These are phyloP conservation scores for Dictyophora rubrovolvata DNA, from an alignment of 768 basidiomycete species.

Conservation along the genomic window DNA sequence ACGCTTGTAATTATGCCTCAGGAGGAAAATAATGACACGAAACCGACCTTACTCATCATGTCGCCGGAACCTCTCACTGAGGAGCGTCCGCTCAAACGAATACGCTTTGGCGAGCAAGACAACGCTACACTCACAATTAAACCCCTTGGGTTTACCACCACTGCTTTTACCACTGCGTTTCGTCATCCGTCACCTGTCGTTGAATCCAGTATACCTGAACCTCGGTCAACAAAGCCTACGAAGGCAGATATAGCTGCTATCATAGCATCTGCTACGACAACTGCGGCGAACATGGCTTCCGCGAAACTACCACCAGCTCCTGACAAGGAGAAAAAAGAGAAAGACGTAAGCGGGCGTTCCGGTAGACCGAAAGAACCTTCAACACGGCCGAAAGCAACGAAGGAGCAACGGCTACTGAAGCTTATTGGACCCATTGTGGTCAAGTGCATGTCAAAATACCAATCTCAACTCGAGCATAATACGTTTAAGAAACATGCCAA, in stretches of 20 bases:
- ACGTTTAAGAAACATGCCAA: constrained; percentile 92
- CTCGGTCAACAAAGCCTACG: constrained; percentile 17
- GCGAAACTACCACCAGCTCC: constrained; percentile 20
- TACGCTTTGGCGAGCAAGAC: constrained; percentile 11
- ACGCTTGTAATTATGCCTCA: not conserved
- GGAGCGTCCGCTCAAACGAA: constrained; percentile 10
- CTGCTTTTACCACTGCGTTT: not conserved
- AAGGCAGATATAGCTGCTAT: constrained; percentile 27
- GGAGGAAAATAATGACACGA: constrained; percentile 19
- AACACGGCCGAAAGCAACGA: constrained; percentile 54
- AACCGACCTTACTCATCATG: not conserved
- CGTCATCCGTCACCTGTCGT: not conserved
- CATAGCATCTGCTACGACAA: constrained; percentile 31
- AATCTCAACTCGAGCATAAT: constrained; percentile 63
- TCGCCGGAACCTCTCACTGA: constrained; percentile 1
- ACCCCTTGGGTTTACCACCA: constrained; percentile 14
- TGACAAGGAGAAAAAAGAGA: constrained; percentile 17
- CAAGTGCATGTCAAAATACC: constrained; percentile 84
- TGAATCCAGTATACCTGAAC: not conserved
- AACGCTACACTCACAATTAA: constrained; percentile 16
- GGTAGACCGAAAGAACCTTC: constrained; percentile 29
- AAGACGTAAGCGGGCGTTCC: constrained; percentile 8
- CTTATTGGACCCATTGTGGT: constrained; percentile 87
- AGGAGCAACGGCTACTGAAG: constrained; percentile 76
- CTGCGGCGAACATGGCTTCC: constrained; percentile 17